Conservation (phyloP, 306 rosid genomes). For the Cajanus cajan region DNA sequence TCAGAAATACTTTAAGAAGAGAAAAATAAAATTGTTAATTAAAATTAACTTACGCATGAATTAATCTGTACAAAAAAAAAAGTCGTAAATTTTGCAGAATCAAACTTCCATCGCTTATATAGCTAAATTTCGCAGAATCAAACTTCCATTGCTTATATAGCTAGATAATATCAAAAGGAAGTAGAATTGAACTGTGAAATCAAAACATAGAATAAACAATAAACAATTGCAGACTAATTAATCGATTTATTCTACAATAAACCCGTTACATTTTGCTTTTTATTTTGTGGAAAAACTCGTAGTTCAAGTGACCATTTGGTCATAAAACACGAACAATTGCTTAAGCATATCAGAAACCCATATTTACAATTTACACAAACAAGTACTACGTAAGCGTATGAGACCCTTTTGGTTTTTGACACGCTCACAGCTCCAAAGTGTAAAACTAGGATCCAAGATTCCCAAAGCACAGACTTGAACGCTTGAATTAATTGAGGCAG, state of each 20-base stretch:
- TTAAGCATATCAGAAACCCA: conserved; percentile 32
- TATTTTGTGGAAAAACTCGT: neutral
- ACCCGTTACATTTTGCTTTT: neutral
- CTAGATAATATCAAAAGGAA: neutral
- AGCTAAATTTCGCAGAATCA: neutral
- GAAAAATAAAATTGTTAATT: neutral
- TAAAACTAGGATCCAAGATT: conserved; percentile 17
- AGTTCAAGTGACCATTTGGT: conserved; percentile 40
- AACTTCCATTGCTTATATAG: neutral
- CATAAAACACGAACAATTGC: conserved; percentile 8
- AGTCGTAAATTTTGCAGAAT: too few species aligned
- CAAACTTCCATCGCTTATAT: too few species aligned
- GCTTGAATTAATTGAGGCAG: neutral
- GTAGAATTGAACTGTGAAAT: neutral
- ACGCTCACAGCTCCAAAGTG: conserved; percentile 21
- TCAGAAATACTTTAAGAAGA: too few species aligned
- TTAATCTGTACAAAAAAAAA: too few species aligned
- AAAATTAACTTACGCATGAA: neutral
- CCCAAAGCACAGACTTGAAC: conserved; percentile 22
- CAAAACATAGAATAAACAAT: neutral
- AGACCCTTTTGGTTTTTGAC: conserved; percentile 40
- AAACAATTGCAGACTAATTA: neutral
- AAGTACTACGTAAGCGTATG: conserved; percentile 25
- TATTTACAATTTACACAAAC: conserved; percentile 41
- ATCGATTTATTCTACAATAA: neutral